Evolutionary conservation across 805 yeast species (phyloP).

Genomic region (Spathaspora sp.): DNA sequence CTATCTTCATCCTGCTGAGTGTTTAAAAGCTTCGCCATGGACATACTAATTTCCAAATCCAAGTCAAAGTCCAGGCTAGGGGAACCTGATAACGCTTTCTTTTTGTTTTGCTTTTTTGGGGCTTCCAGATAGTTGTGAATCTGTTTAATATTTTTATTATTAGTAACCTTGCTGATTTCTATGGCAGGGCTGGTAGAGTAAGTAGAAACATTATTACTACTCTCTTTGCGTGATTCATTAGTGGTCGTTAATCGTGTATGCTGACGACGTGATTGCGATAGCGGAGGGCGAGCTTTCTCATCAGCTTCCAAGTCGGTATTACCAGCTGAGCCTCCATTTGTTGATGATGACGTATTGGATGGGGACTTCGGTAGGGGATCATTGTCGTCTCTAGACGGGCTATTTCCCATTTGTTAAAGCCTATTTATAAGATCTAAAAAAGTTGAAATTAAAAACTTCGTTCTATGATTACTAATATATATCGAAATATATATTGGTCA

Average conservation of each 20-base stretch:
- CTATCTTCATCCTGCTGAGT: conserved; percentile 11
- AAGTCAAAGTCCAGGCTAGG: conserved; percentile 13
- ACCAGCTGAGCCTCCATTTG: conserved; percentile 24
- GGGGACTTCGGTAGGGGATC: conserved; percentile 45
- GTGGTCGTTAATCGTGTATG: conserved; percentile 2
- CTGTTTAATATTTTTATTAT: background rate
- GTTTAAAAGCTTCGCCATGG: conserved; percentile 39
- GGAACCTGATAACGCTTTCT: background rate
- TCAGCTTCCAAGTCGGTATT: conserved; percentile 34
- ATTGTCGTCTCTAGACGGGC: conserved; percentile 54
- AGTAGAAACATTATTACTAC: conserved; percentile 4
- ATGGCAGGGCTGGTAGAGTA: conserved; percentile 4
- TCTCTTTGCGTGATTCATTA: background rate
- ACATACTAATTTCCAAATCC: conserved; percentile 44
- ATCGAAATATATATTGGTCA: background rate
- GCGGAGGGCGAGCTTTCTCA: conserved; percentile 41
- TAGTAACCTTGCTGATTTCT: conserved; percentile 4
- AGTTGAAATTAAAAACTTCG: background rate
- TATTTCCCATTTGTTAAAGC: conserved; percentile 49
- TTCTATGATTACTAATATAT: background rate
- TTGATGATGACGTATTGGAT: conserved; percentile 15
- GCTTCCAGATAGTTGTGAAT: background rate
- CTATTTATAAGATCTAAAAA: background rate
- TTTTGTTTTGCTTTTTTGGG: background rate
- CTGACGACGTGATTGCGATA: conserved; percentile 22